phyloP scores from a whole-genome alignment of 2,329 filamentous ascomycete species.

The Sporothrix curviconia region DNA sequence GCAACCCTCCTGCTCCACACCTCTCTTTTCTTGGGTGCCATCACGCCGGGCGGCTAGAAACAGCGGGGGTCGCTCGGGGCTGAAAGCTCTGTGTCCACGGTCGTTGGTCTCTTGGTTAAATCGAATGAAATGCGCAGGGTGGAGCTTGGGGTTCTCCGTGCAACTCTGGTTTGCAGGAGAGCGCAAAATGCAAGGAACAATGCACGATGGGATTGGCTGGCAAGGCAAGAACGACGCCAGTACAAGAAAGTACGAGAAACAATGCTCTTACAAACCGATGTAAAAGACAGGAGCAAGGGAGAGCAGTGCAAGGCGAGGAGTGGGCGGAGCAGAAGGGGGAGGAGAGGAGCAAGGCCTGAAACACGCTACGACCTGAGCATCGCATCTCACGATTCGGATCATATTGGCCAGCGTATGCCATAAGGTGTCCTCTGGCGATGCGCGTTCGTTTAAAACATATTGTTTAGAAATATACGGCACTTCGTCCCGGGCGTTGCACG shows the following conservation, averaged over 20 bases:
- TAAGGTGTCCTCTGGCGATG: too few species aligned
- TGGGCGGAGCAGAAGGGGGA: neutral
- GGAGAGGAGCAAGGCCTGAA: slow-evolving; percentile 2
- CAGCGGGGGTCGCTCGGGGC: too few species aligned
- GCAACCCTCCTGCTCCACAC: neutral
- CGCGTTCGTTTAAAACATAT: too few species aligned
- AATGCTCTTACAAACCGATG: neutral
- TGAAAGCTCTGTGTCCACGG: too few species aligned
- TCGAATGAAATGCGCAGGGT: too few species aligned
- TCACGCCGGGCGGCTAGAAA: slow-evolving; percentile 1
- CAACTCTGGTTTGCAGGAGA: too few species aligned
- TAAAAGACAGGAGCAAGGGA: neutral
- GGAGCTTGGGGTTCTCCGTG: neutral
- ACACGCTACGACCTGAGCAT: neutral
- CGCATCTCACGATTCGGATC: neutral
- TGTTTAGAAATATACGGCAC: too few species aligned
- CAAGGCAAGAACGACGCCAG: neutral
- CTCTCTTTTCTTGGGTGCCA: neutral
- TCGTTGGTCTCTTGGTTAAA: too few species aligned
- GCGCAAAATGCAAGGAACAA: neutral
- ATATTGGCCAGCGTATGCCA: neutral
- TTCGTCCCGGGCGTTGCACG: too few species aligned
- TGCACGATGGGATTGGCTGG: neutral
- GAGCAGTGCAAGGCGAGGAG: neutral
- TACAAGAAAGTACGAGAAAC: neutral